phyloP scores from a whole-genome alignment of 2,329 filamentous ascomycete species.

The Orbilia quercus region DNA sequence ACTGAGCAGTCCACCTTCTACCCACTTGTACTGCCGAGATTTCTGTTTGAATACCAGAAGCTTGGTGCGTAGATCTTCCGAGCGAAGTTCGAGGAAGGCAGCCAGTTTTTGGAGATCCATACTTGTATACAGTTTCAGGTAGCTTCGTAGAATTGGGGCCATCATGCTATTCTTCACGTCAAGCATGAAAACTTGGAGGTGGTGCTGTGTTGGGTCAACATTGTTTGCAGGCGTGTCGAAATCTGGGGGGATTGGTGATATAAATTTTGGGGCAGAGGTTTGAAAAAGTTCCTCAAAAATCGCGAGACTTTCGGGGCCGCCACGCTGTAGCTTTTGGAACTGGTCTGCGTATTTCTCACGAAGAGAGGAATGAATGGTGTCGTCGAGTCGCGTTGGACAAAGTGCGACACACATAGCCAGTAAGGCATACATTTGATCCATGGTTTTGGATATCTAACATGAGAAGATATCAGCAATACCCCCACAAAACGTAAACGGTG shows the following conservation, averaged over 20 bases:
- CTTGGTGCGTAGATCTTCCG: conserved; percentile 94
- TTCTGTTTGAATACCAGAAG: conserved; percentile 98
- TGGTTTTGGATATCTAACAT: conserved; percentile 91
- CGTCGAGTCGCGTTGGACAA: conserved; percentile 94
- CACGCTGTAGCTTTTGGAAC: conserved; percentile 94
- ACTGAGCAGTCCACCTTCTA: conserved; percentile 86
- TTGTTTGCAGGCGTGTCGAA: conserved; percentile 97
- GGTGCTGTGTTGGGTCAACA: conserved; percentile 96
- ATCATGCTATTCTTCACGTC: conserved; percentile 98
- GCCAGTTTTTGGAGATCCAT: conserved; percentile 99
- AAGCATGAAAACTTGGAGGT: conserved; percentile 98
- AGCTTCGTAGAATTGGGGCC: conserved; percentile 95
- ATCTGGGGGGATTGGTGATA: conserved; percentile 94
- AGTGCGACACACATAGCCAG: conserved; percentile 99
- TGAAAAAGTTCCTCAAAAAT: conserved; percentile 99
- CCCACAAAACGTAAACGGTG: background rate
- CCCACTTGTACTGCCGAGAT: conserved; percentile 94
- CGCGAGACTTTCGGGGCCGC: conserved; percentile 91
- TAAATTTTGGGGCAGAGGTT: conserved; percentile 98
- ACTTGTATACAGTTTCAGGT: conserved; percentile 98
- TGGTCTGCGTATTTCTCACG: conserved; percentile 99
- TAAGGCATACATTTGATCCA: conserved; percentile 99
- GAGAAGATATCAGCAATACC: background rate
- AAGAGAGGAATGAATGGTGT: conserved; percentile 97
- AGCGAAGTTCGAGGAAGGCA: conserved; percentile 94